Evolutionary conservation across 2,329 filamentous ascomycete species (phyloP).

Genomic region (Phialemoniopsis sp.): DNA sequence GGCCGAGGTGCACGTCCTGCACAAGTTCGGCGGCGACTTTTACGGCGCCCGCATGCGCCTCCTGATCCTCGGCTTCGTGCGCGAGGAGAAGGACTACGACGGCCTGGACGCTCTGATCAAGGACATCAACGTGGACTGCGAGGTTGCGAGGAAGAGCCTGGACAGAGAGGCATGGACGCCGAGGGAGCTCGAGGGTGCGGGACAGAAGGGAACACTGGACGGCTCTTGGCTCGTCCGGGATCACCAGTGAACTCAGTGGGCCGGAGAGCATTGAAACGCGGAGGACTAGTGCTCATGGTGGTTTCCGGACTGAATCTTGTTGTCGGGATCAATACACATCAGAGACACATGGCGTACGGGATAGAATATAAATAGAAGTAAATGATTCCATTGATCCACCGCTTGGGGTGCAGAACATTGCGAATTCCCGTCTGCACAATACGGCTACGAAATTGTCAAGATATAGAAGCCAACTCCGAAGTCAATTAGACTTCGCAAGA

Average conservation of each 20-base stretch:
- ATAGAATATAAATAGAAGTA: not conserved
- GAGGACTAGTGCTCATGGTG: not conserved
- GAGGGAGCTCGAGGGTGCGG: constrained; percentile 20
- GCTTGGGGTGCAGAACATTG: too few species aligned
- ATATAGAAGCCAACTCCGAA: too few species aligned
- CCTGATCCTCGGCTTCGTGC: constrained; percentile 79
- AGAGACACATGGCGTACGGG: not conserved
- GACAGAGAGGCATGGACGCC: constrained; percentile 58
- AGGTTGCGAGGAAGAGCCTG: constrained; percentile 73
- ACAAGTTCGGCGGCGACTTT: constrained; percentile 74
- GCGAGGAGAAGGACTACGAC: constrained; percentile 85
- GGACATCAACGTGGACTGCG: constrained; percentile 86
- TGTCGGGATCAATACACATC: not conserved
- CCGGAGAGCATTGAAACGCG: not conserved
- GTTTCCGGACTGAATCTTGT: not conserved
- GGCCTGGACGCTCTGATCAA: constrained; percentile 77
- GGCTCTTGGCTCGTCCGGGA: constrained; percentile 22
- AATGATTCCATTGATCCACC: too few species aligned
- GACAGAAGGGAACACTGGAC: constrained; percentile 17
- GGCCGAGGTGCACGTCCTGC: constrained; percentile 88
- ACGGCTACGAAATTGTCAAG: too few species aligned
- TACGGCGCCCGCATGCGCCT: constrained; percentile 79
- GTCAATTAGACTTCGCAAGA: not conserved
- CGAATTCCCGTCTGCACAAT: too few species aligned
- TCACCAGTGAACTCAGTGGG: not conserved